These are phyloP conservation scores for Ophiostoma fasciatum DNA, from an alignment of 2,329 filamentous ascomycete species.

Conservation along the genomic window DNA sequence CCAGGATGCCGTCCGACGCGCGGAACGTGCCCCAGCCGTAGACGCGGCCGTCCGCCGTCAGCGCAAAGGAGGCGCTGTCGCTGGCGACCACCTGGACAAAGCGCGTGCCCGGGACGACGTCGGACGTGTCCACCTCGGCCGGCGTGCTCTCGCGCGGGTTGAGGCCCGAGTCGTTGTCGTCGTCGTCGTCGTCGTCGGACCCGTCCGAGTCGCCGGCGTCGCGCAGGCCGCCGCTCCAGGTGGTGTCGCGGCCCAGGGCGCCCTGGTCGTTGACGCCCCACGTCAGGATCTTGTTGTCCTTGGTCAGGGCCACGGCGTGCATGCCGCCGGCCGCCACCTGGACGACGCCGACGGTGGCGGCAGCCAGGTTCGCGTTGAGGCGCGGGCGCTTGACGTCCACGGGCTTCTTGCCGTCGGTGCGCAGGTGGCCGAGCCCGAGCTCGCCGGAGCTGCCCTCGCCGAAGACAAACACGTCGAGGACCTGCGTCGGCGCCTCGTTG, in stretches of 20 bases:
- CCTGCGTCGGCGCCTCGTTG: constrained; percentile 47
- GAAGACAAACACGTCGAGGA: constrained; percentile 64
- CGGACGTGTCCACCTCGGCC: constrained; percentile 35
- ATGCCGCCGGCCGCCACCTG: constrained; percentile 68
- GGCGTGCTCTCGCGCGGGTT: constrained; percentile 51
- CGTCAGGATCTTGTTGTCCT: constrained; percentile 67
- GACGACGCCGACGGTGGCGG: constrained; percentile 49
- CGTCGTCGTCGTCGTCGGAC: constrained; percentile 16
- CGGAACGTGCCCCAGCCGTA: constrained; percentile 80
- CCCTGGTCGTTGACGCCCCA: constrained; percentile 85
- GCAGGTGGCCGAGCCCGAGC: constrained; percentile 60
- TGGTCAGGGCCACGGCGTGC: constrained; percentile 63
- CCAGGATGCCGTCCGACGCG: constrained; percentile 35
- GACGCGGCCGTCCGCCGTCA: constrained; percentile 60
- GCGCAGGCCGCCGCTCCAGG: constrained; percentile 41
- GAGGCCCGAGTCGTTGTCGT: constrained; percentile 27
- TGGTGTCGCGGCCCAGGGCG: constrained; percentile 61
- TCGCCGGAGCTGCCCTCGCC: constrained; percentile 71
- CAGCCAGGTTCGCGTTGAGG: constrained; percentile 44
- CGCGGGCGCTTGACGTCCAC: constrained; percentile 65
- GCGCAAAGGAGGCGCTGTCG: constrained; percentile 61
- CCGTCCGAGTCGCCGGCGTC: constrained; percentile 37
- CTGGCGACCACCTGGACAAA: constrained; percentile 51
- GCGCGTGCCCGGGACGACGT: constrained; percentile 16
- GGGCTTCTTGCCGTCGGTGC: constrained; percentile 40